Base-by-base conservation (phyloP, 345 rosid species). In the Acer saccharum region DNA sequence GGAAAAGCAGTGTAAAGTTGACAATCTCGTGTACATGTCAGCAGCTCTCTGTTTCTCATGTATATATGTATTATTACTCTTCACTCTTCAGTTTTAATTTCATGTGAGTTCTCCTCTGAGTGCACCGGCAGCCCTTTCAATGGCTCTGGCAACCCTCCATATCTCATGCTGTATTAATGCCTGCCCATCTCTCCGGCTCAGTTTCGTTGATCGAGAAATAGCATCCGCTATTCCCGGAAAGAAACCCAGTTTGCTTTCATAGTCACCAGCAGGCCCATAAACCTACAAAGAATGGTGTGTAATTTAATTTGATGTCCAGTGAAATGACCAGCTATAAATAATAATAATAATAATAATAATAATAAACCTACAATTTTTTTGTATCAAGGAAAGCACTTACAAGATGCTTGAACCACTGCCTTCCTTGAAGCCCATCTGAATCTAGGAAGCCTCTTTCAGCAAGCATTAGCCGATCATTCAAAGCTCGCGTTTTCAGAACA, bases 381-480 rank as follows among this genome's bases (percentile, higher is more conserved):
- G 6, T 35, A 10, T 46, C 35, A 69, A 58, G 10, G 12, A 54
- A 63, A 52, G 61, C 8, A 74, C 97, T 89, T 78, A 91, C 99
- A 68, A 94, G 97, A 91, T 96, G 99, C 83, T 90, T 96, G 87
- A 94, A 96, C 99, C 98, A 94, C 62, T 76, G 87, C 81, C 89
- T 87, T 71, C 94, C 95, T 74, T 77, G 83, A 76, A 94, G 86
- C 75, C 98, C 99, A 3, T 90, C 87, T 23, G 84, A 72, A 81
- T 94, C 98, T 79, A 96, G 80, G 85, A 94, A 94, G 67, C 99
- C 97, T 89, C 98, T 89, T 83, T 96, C 99, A 0, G 89, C 93
- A 74, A 89, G 94, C 95, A 94, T 91, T 85, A 96, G 78, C 68
- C 92, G 86, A 69, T 94, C 98, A 80, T 96, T 96, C 81, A 96